Evolutionary conservation across 169 alveolate species (phyloP), one percentile per base, ranked within the genome.

Genomic region (Eimeria zaria): DNA sequence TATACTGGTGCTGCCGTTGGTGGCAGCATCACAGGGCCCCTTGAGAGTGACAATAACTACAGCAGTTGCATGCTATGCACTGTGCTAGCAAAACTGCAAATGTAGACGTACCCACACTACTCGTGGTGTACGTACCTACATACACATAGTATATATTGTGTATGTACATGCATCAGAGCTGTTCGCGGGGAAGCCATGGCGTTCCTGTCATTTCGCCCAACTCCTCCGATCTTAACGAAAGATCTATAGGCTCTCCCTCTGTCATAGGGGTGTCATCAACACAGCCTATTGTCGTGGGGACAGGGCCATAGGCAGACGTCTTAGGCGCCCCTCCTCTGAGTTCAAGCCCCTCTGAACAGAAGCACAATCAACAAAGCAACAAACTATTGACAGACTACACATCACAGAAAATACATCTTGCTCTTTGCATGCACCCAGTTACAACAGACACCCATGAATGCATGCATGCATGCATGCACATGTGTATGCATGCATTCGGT

Each of bases 251-350:
- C 6, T 81, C 91, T 3, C 74, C 91, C 18, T 81, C 91, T 7
- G 3, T 48, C 55, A 81, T n/a, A 4, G 51, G n/a, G 9, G 41
- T 74, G 5, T 81, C 91, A 51, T 81, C 69, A 7, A 51, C n/a
- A 53, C 91, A 81, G 91, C 91, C 91, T 39, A 81, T 81, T 1
- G 71, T 48, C 51, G 30, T 81, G 74, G 91, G 91, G 18, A 81
- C 74, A 11, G 91, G 91, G 53, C 91, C 91, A 20, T 81, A 81
- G 39, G 62, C 14, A 1, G 89, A 78, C 39, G 64, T 14, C 62
- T 51, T 39, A 7, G 67, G 14, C 20, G 27, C n/a, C 8, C 55
- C 71, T 6, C 36, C 53, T 22, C 53, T 36, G 39, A 81, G 8
- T 74, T 81, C 91, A n/a, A 81, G 33, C 36, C 91, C 91, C 22